Evolutionary conservation across 306 rosid genomes (phyloP).

Genomic region (Echinosophora koreensis): DNA sequence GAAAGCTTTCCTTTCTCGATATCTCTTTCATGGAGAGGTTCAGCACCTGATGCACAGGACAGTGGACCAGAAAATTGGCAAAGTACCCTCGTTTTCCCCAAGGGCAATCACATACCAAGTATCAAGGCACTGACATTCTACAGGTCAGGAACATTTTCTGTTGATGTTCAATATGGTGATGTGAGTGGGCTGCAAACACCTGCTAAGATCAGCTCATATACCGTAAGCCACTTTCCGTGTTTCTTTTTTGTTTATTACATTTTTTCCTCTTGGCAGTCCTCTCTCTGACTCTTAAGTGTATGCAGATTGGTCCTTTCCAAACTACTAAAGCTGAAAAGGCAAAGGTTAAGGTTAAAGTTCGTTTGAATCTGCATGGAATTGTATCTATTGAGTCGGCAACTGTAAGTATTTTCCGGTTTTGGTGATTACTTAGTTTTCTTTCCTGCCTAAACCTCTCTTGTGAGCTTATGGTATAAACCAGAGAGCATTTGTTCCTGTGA

Average conservation of each 20-base stretch:
- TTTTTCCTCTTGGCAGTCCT: neutral
- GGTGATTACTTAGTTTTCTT: neutral
- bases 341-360: conserved; percentile 79
- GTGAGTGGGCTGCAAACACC: conserved; percentile 64
- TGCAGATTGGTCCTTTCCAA: conserved; percentile 94
- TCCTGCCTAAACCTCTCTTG: neutral
- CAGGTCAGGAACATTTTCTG: conserved; percentile 74
- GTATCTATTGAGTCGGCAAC: conserved; percentile 78
- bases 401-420: conserved; percentile 58
- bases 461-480: neutral
- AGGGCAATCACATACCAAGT: conserved; percentile 86
- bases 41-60: conserved; percentile 72
- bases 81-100: conserved; percentile 74
- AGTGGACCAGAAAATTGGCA: conserved; percentile 65
- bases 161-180: conserved; percentile 80
- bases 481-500: neutral
- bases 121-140: conserved; percentile 76
- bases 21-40: conserved; percentile 83
- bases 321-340: conserved; percentile 64
- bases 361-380: conserved; percentile 84
- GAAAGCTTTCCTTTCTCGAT: conserved; percentile 85
- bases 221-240: conserved; percentile 55
- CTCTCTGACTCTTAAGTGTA: conserved; percentile 6
- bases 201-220: conserved; percentile 78
- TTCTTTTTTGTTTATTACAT: neutral